Conservation (phyloP, 305 asterid species). For the Striga hermonthica region DNA sequence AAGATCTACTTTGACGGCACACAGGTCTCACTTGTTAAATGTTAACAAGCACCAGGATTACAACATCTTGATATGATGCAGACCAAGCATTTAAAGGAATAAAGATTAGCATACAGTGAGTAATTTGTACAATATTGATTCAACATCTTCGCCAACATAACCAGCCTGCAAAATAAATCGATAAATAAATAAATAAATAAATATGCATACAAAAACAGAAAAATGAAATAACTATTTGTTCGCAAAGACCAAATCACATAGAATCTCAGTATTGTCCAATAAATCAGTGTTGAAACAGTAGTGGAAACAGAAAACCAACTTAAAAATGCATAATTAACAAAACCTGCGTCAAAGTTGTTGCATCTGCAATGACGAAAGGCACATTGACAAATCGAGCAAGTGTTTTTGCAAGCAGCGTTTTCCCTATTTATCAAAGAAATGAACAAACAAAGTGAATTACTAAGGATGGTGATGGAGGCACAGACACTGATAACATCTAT, state of each 20-base stretch:
- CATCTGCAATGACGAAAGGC: conserved; percentile 94
- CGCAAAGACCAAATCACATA: too few species aligned
- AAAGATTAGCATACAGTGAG: conserved; percentile 50
- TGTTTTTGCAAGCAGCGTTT: conserved; percentile 90
- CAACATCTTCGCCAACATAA: conserved; percentile 97
- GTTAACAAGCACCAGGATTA: conserved; percentile 26
- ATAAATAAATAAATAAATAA: conserved; percentile 31
- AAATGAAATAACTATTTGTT: too few species aligned
- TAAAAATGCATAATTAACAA: too few species aligned
- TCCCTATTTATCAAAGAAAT: conserved; percentile 55
- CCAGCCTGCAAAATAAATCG: conserved; percentile 76
- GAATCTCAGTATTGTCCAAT: too few species aligned
- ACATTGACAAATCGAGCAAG: conserved; percentile 98
- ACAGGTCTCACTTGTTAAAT: conserved; percentile 20
- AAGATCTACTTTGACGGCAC: conserved; percentile 21
- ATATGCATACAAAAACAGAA: too few species aligned
- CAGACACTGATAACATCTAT: conserved; percentile 19
- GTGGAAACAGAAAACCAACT: background rate
- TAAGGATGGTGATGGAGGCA: conserved; percentile 32
- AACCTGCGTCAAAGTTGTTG: conserved; percentile 91
- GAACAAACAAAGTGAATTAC: conserved; percentile 10
- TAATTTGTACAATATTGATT: conserved; percentile 85
- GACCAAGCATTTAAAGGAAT: conserved; percentile 19
- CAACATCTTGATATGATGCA: conserved; percentile 22
- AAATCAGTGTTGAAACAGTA: background rate